These are phyloP conservation scores for Talaromyces verruculosus DNA, from an alignment of 2,329 filamentous ascomycete species.

Conservation along the genomic window DNA sequence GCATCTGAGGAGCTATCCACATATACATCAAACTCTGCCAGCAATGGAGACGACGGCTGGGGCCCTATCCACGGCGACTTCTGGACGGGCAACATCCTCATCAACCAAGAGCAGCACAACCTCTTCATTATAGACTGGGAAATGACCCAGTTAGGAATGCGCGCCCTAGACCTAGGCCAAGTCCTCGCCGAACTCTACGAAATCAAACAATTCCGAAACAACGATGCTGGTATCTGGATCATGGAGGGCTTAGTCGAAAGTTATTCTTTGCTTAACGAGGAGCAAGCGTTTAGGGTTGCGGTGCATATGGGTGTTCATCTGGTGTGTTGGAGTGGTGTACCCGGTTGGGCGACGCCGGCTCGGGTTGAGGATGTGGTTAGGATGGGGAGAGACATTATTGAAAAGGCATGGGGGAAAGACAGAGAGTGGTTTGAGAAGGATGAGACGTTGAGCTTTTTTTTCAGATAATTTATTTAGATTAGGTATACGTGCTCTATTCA, in stretches of 20 bases:
- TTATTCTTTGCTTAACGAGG: background rate
- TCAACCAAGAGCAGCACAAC: background rate
- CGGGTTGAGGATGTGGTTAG: slow-evolving; percentile 11
- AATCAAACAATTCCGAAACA: slow-evolving; percentile 13
- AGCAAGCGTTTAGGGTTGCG: slow-evolving; percentile 11
- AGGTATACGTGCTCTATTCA: too few relatives aligned
- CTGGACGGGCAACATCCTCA: slow-evolving; percentile 19
- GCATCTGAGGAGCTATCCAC: slow-evolving; percentile 8
- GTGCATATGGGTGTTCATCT: slow-evolving; percentile 21
- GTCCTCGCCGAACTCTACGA: slow-evolving; percentile 19
- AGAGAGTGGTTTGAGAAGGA: slow-evolving; percentile 15
- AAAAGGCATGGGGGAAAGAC: slow-evolving; percentile 16
- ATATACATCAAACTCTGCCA: background rate
- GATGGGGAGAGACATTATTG: slow-evolving; percentile 14
- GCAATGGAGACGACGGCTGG: background rate
- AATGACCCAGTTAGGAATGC: slow-evolving; percentile 16
- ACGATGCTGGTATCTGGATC: slow-evolving; percentile 15
- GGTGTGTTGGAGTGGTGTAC: slow-evolving; percentile 17
- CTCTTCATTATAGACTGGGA: slow-evolving; percentile 20
- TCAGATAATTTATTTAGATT: background rate
- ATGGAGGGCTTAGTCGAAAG: slow-evolving; percentile 8
- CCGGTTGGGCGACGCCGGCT: slow-evolving; percentile 12
- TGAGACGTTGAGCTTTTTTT: slow-evolving; percentile 1
- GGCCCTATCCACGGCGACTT: slow-evolving; percentile 20
- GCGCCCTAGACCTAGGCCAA: slow-evolving; percentile 14